Evolutionary conservation across 345 rosid genomes (phyloP).

Genomic region (Ceriops decandra): DNA sequence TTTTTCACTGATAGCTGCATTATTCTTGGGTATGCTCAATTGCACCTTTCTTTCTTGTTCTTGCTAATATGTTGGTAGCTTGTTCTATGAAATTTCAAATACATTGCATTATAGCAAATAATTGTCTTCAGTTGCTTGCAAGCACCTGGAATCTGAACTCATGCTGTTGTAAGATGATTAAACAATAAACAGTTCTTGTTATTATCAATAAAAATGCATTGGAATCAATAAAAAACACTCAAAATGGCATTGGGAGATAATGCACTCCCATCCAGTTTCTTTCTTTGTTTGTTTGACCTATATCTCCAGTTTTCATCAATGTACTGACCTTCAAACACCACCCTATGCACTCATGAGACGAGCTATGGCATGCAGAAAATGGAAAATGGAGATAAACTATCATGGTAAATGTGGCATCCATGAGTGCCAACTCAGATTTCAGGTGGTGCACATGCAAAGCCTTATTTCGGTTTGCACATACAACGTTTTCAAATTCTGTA

Average conservation of each 20-base stretch:
- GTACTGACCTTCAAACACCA: no score
- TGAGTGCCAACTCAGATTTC: no score
- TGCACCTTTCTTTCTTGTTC: background rate
- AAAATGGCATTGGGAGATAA: background rate
- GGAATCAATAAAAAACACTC: background rate
- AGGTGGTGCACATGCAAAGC: no score
- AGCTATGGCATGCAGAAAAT: no score
- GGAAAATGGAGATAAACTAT: no score
- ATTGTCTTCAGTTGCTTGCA: slow-evolving; percentile 2
- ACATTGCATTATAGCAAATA: background rate
- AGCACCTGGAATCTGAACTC: background rate
- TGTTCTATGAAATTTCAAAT: background rate
- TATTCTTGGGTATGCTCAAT: slow-evolving; percentile 77
- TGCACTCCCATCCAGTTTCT: no score
- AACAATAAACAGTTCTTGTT: background rate
- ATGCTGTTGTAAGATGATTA: background rate
- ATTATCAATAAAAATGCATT: background rate
- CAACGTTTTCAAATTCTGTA: no score
- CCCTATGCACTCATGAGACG: no score
- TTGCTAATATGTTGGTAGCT: background rate
- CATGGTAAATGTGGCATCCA: no score
- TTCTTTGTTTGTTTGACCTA: no score
- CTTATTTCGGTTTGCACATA: no score
- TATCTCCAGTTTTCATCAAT: no score
- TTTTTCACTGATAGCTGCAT: slow-evolving; percentile 97